These are phyloP conservation scores for Dothistroma pini DNA, from an alignment of 2,329 filamentous ascomycete species.

Conservation along the genomic window DNA sequence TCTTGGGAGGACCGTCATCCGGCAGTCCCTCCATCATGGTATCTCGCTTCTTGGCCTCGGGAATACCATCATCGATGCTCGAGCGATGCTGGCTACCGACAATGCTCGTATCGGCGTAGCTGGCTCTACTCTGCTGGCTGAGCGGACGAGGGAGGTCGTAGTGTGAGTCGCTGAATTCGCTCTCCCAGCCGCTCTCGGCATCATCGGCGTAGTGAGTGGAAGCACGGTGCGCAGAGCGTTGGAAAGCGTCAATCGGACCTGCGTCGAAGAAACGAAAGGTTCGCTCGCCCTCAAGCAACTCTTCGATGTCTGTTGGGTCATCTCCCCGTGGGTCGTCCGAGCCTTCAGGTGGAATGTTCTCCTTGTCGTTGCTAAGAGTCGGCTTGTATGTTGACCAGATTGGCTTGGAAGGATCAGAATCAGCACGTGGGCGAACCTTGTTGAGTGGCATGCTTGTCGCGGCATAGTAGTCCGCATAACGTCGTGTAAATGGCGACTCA, in stretches of 20 bases:
- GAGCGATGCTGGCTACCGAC: constrained; percentile 14
- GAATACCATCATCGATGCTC: neutral
- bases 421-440: neutral
- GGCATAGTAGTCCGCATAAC: neutral
- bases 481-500: neutral
- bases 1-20: neutral
- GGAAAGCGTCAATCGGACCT: neutral
- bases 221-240: neutral
- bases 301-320: neutral
- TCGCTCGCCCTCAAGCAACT: neutral
- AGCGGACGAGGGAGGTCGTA: constrained; percentile 3
- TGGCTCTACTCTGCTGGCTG: constrained; percentile 16
- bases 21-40: neutral
- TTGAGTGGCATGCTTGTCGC: constrained; percentile 8
- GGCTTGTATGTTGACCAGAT: neutral
- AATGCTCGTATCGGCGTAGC: constrained; percentile 28
- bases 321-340: neutral
- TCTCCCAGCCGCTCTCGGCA: constrained; percentile 13
- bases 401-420: neutral
- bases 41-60: neutral
- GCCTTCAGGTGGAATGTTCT: constrained; percentile 16
- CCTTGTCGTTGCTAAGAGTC: constrained; percentile 18
- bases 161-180: constrained; percentile 11
- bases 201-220: constrained; percentile 1
- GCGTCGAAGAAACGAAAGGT: constrained; percentile 2